A percentile compares a stretch with the other conserved stretches of the same genome.
Conservation (phyloP, 202 grass and related monocot genomes). For the Setaria italica region DNA sequence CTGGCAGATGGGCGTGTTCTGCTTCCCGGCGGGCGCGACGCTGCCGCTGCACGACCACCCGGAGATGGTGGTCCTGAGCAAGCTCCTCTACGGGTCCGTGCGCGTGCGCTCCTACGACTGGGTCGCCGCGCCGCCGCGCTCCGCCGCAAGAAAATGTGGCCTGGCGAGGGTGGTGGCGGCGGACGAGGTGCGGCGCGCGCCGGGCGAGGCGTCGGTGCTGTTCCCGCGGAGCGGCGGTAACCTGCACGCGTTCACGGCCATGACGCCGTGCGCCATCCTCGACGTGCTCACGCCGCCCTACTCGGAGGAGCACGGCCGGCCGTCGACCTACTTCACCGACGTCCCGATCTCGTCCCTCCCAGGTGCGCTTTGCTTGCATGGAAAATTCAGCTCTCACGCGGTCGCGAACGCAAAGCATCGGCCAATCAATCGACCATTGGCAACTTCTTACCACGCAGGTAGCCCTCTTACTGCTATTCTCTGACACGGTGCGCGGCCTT, state of each 20-base stretch:
- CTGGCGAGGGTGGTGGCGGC: conserved; percentile 71
- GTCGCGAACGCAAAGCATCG: too few species aligned
- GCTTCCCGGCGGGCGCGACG: conserved; percentile 78
- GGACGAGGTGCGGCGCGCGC: conserved; percentile 58
- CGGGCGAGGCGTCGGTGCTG: conserved; percentile 65
- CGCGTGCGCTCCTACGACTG: conserved; percentile 75
- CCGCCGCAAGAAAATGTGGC: conserved; percentile 46
- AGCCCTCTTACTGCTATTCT: too few species aligned
- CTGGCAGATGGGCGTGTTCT: conserved; percentile 80
- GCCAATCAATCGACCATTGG: too few species aligned
- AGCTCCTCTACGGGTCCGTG: conserved; percentile 75
- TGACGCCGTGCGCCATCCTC: conserved; percentile 85
- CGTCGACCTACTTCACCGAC: conserved; percentile 72
- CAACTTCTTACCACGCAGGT: too few species aligned
- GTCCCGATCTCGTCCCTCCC: conserved; percentile 57
- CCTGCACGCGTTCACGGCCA: conserved; percentile 79
- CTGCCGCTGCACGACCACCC: conserved; percentile 94
- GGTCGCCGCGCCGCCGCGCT: conserved; percentile 42
- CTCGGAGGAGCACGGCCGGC: conserved; percentile 64
- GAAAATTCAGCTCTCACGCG: too few species aligned
- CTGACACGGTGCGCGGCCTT: not conserved
- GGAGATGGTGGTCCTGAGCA: conserved; percentile 85
- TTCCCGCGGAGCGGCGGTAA: conserved; percentile 87
- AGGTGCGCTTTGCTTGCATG: conserved; percentile 7
- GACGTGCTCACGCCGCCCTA: conserved; percentile 83